These are phyloP conservation scores for Oryza glumipatula DNA, from an alignment of 176 grass and related monocot genomes.

Conservation along the genomic window DNA sequence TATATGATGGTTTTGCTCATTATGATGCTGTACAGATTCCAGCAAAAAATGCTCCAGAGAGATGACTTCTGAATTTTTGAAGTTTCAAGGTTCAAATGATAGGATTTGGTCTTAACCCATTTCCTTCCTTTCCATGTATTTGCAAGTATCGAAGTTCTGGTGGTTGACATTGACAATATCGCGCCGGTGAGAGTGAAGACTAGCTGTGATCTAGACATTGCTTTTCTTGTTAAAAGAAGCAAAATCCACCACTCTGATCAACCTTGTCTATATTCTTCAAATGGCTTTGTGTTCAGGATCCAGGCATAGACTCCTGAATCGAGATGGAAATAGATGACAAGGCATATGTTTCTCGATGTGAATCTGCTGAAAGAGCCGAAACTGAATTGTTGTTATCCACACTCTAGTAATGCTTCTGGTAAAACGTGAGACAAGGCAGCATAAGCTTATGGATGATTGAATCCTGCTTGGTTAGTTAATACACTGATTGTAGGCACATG, in stretches of 20 bases:
- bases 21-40: constrained; percentile 85
- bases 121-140: not conserved
- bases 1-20: constrained; percentile 98
- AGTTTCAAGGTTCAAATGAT: not conserved
- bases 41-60: constrained; percentile 40
- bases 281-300: not conserved
- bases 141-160: not conserved
- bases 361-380: not conserved
- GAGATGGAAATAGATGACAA: not conserved
- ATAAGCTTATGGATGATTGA: not conserved
- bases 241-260: not conserved
- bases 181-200: too few species aligned
- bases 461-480: not conserved
- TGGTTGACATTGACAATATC: not conserved
- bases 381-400: too few species aligned
- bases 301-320: not conserved
- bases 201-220: not conserved
- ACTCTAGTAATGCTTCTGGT: not conserved
- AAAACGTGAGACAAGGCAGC: constrained; percentile 1
- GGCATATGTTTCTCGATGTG: not conserved
- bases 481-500: not conserved
- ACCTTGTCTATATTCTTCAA: not conserved
- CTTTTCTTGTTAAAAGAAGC: not conserved
- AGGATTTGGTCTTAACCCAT: not conserved
- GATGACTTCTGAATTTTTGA: constrained; percentile 36